Evolutionary conservation across 345 rosid genomes (phyloP).

Genomic region (Chamaenerion angustifolium): DNA sequence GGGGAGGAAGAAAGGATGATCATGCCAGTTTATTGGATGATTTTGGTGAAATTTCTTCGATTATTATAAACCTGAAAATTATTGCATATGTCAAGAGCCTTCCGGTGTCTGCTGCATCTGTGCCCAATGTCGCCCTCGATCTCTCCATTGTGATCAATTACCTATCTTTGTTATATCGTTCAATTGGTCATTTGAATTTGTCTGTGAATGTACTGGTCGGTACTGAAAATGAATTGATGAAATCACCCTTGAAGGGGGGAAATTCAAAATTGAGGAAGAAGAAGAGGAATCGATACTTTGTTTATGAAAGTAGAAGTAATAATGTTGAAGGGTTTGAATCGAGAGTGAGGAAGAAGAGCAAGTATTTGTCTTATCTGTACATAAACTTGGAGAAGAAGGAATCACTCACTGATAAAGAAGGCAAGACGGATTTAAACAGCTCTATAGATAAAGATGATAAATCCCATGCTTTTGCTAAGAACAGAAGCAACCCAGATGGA

Average conservation of each 20-base stretch:
- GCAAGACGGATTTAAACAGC: slow-evolving; percentile 6
- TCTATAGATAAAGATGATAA: slow-evolving; percentile 24
- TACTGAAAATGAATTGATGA: neutral
- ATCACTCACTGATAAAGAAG: slow-evolving; percentile 12
- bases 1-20: slow-evolving; percentile 1
- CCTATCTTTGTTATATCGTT: slow-evolving; percentile 44
- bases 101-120: slow-evolving; percentile 20
- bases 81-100: slow-evolving; percentile 40
- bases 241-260: slow-evolving; percentile 8
- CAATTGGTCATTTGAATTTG: no score
- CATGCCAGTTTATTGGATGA: no score
- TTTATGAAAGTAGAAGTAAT: slow-evolving; percentile 4
- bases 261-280: slow-evolving; percentile 17
- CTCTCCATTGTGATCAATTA: slow-evolving; percentile 24
- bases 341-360: slow-evolving; percentile 60
- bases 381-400: slow-evolving; percentile 27
- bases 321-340: slow-evolving; percentile 23
- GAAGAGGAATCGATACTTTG: slow-evolving; percentile 11
- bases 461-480: slow-evolving; percentile 36
- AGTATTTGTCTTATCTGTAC: slow-evolving; percentile 53
- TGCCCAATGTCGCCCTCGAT: slow-evolving; percentile 33
- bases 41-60: slow-evolving; percentile 23
- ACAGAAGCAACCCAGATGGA: no score
- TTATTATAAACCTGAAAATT: slow-evolving; percentile 37
- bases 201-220: no score